Conservation (phyloP, 1,284 basidiomycete genomes). For the Leucoagaricus sp. region DNA sequence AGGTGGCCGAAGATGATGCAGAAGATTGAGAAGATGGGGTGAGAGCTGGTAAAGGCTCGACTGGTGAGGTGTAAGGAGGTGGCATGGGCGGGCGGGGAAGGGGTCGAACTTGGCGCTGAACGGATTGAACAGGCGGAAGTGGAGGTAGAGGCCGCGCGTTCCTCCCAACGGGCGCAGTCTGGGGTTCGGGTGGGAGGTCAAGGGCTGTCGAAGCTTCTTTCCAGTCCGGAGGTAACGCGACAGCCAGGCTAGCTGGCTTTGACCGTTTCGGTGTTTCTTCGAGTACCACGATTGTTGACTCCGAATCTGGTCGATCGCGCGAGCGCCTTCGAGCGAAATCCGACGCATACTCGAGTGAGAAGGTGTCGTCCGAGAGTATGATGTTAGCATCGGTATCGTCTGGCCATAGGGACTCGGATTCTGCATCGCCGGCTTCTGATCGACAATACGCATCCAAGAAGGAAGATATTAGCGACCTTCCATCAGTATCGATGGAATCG, state of each 20-base stretch:
- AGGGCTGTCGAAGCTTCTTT: neutral
- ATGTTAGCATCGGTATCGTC: neutral
- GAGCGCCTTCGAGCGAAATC: neutral
- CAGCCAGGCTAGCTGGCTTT: conserved; percentile 1
- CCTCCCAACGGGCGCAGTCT: conserved; percentile 1
- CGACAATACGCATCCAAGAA: conserved; percentile 11
- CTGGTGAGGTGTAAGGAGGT: conserved; percentile 6
- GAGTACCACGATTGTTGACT: neutral
- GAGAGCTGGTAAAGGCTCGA: neutral
- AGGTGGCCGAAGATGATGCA: neutral
- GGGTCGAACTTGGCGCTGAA: conserved; percentile 5
- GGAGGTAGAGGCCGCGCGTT: conserved; percentile 3
- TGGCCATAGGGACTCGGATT: neutral
- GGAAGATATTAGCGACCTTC: conserved; percentile 7
- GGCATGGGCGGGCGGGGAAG: conserved; percentile 7
- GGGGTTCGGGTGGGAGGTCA: neutral
- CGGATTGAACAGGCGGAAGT: neutral
- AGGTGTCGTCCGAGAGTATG: neutral
- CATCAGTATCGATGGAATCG: neutral
- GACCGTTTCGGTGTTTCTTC: neutral
- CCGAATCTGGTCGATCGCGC: neutral
- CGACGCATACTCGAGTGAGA: neutral
- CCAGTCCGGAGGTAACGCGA: neutral
- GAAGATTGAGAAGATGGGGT: neutral
- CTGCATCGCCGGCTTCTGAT: conserved; percentile 1